Evolutionary conservation across 2,329 filamentous ascomycete genomes (phyloP).

Genomic region (Trichoderma sp.): DNA sequence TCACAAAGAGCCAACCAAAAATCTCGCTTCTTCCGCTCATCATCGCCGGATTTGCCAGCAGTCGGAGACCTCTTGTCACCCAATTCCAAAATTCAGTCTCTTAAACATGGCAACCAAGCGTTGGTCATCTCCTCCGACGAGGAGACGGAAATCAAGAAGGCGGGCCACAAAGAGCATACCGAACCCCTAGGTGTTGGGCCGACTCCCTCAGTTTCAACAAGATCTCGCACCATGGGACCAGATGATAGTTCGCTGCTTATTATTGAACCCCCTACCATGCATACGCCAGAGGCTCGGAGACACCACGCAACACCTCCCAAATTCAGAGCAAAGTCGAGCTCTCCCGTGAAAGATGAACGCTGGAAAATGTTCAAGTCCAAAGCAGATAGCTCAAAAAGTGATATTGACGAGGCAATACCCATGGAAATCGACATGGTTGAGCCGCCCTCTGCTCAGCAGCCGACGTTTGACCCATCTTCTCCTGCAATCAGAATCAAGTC

Average conservation of each 20-base stretch:
- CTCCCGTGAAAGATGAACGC: slow-evolving; percentile 31
- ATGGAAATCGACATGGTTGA: neutral
- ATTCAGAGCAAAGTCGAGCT: neutral
- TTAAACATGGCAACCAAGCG: slow-evolving; percentile 38
- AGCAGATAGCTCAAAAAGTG: neutral
- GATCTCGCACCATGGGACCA: neutral
- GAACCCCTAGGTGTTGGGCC: neutral
- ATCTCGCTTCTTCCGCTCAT: slow-evolving; percentile 39
- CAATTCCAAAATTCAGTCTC: slow-evolving; percentile 28
- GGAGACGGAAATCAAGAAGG: neutral
- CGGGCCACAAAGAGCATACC: neutral
- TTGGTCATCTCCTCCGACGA: slow-evolving; percentile 38
- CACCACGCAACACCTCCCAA: slow-evolving; percentile 15
- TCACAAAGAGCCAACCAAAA: slow-evolving; percentile 33
- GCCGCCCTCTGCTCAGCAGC: neutral
- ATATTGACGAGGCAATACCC: neutral
- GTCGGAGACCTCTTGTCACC: slow-evolving; percentile 47
- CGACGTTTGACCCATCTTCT: no score
- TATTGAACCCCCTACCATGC: slow-evolving; percentile 25
- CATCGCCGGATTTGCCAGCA: slow-evolving; percentile 55
- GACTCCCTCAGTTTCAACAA: neutral
- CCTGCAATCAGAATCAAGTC: neutral
- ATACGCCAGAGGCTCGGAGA: slow-evolving; percentile 22
- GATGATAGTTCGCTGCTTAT: slow-evolving; percentile 22
- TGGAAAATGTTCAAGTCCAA: slow-evolving; percentile 38